Conservation (phyloP, 1,139 yeast species). For the Taiozyma sp. region DNA sequence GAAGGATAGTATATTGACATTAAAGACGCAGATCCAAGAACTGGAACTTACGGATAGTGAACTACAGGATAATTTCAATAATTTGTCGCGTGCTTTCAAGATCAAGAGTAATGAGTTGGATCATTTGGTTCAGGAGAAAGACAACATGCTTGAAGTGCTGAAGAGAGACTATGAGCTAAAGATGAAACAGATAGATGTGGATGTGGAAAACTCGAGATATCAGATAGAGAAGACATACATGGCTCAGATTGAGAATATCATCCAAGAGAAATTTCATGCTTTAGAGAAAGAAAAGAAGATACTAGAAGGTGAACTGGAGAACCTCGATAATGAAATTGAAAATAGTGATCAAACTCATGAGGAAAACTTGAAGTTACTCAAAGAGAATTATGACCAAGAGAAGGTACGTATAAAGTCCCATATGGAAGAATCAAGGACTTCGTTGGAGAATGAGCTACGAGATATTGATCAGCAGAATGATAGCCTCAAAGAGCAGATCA, state of each 20-base stretch:
- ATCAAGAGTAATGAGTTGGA: constrained; percentile 38
- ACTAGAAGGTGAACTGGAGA: constrained; percentile 21
- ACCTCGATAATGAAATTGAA: constrained; percentile 20
- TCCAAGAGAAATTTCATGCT: constrained; percentile 27
- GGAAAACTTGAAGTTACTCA: constrained; percentile 18
- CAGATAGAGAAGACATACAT: constrained; percentile 33
- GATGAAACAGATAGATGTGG: constrained; percentile 30
- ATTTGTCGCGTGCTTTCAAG: constrained; percentile 22
- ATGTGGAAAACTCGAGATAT: constrained; percentile 33
- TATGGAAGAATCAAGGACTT: constrained; percentile 14
- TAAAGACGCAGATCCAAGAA: constrained; percentile 36
- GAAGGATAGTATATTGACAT: constrained; percentile 26
- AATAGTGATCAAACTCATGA: constrained; percentile 22
- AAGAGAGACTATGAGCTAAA: constrained; percentile 33
- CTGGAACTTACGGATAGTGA: constrained; percentile 33
- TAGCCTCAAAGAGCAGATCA: constrained; percentile 1
- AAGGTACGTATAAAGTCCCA: constrained; percentile 10
- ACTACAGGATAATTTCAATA: constrained; percentile 13
- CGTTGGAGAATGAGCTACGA: constrained; percentile 8
- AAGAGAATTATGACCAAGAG: constrained; percentile 16
- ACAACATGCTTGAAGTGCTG: constrained; percentile 31
- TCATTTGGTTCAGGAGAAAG: constrained; percentile 28
- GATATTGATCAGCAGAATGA: constrained; percentile 3
- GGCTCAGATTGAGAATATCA: constrained; percentile 32
- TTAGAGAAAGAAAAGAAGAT: constrained; percentile 26